phyloP scores from a whole-genome alignment of 2,329 filamentous ascomycete genomes.

The Pseudogymnoascus sp. region DNA sequence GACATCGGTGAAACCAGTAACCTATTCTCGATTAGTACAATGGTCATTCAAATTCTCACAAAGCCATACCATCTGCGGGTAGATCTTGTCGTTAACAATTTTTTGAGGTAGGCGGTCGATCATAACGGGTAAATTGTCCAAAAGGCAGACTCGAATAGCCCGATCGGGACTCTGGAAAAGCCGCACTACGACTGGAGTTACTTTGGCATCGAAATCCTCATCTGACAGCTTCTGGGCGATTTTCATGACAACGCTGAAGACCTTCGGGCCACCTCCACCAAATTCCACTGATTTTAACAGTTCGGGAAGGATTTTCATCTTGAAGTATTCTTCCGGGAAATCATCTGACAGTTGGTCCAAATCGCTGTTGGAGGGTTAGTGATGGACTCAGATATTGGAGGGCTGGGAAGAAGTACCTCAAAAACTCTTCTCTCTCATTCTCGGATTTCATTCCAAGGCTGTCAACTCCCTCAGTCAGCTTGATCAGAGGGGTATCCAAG shows the following conservation, averaged over 20 bases:
- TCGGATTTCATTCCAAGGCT: constrained; percentile 84
- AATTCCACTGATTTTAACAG: constrained; percentile 98
- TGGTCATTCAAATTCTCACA: neutral
- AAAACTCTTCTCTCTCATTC: constrained; percentile 73
- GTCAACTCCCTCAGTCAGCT: constrained; percentile 85
- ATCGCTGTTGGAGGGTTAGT: constrained; percentile 40
- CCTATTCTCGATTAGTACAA: constrained; percentile 36
- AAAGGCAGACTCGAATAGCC: constrained; percentile 79
- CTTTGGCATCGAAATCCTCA: constrained; percentile 79
- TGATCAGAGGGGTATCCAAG: constrained; percentile 88
- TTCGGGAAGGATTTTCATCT: constrained; percentile 91
- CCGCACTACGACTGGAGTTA: constrained; percentile 79
- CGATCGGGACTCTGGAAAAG: constrained; percentile 87
- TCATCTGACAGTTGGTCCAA: constrained; percentile 83
- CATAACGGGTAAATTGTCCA: constrained; percentile 84
- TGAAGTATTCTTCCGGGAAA: constrained; percentile 97
- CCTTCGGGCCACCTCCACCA: constrained; percentile 87
- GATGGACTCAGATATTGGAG: constrained; percentile 19
- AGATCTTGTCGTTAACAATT: constrained; percentile 91
- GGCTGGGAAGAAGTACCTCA: constrained; percentile 46
- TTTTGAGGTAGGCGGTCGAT: constrained; percentile 85
- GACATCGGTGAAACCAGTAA: constrained; percentile 89
- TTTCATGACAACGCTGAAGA: constrained; percentile 80
- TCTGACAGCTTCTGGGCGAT: constrained; percentile 79
- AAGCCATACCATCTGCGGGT: constrained; percentile 70